Conservation (phyloP, 768 basidiomycete species). For the Rhodotorula kratochvilovae region DNA sequence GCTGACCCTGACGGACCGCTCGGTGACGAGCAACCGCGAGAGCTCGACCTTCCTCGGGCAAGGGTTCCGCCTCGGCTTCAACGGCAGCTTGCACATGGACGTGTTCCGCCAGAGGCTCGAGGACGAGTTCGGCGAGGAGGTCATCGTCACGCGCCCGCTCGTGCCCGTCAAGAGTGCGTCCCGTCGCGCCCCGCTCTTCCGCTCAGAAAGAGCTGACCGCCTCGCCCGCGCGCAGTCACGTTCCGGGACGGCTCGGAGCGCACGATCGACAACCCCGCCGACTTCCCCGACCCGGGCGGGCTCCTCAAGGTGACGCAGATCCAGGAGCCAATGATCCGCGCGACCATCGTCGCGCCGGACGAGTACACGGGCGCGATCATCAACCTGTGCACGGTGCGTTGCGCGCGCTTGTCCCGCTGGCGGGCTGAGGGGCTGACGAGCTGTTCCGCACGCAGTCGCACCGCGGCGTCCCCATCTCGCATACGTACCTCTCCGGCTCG, state of each 20-base stretch:
- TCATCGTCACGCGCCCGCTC: slow-evolving; percentile 92
- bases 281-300: slow-evolving; percentile 82
- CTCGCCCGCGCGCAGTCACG: slow-evolving; percentile 56
- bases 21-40: slow-evolving; percentile 84
- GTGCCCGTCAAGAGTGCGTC: slow-evolving; percentile 79
- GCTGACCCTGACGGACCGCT: slow-evolving; percentile 77
- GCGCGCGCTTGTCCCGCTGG: too few relatives aligned
- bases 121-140: slow-evolving; percentile 86
- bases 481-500: slow-evolving; percentile 61
- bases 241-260: slow-evolving; percentile 62
- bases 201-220: accelerated
- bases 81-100: slow-evolving; percentile 94
- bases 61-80: slow-evolving; percentile 88
- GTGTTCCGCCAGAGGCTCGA: slow-evolving; percentile 92
- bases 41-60: slow-evolving; percentile 91
- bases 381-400: slow-evolving; percentile 68
- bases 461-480: slow-evolving; percentile 75
- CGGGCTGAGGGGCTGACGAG: neutral
- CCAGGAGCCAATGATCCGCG: slow-evolving; percentile 88
- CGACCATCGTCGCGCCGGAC: slow-evolving; percentile 90
- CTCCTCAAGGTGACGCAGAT: slow-evolving; percentile 60
- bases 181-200: neutral
- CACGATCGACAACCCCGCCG: slow-evolving; percentile 81
- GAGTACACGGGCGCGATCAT: slow-evolving; percentile 95
- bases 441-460: slow-evolving; percentile 53